Conservation (phyloP, 2,329 filamentous ascomycete species). For the Proliferodiscus dingleyae region DNA sequence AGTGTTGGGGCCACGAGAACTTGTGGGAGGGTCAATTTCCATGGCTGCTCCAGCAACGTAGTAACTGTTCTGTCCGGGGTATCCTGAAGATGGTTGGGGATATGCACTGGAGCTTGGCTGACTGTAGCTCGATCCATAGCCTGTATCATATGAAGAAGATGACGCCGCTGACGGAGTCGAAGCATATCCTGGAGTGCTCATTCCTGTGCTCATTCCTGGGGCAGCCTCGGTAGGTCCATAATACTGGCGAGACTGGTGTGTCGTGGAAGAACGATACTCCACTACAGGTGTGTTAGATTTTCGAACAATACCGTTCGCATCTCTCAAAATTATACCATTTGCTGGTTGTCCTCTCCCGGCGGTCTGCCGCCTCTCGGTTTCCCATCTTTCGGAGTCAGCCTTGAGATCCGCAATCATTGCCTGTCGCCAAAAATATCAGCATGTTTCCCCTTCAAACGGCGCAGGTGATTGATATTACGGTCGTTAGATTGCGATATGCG, state of each 20-base stretch:
- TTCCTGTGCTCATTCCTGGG: constrained; percentile 12
- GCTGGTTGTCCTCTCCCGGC: constrained; percentile 25
- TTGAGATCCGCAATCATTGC: constrained; percentile 52
- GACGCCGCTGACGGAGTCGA: constrained; percentile 10
- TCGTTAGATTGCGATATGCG: constrained; percentile 73
- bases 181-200: constrained; percentile 21
- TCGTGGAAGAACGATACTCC: constrained; percentile 31
- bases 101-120: constrained; percentile 20
- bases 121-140: constrained; percentile 24
- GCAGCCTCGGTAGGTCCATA: constrained; percentile 30
- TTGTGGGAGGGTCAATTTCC: neutral
- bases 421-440: constrained; percentile 31
- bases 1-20: constrained; percentile 2
- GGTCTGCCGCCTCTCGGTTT: constrained; percentile 30
- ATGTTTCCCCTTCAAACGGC: neutral
- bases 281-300: constrained; percentile 34
- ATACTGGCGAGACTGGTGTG: constrained; percentile 33
- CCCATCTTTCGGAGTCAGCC: constrained; percentile 47
- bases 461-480: constrained; percentile 44
- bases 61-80: constrained; percentile 15
- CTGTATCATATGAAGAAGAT: constrained; percentile 19
- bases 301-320: constrained; percentile 29
- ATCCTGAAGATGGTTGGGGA: constrained; percentile 6
- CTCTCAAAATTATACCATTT: constrained; percentile 33
- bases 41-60: constrained; percentile 26